phyloP scores from a whole-genome alignment of 2,329 filamentous ascomycete species.

The Xylaria sp. region DNA sequence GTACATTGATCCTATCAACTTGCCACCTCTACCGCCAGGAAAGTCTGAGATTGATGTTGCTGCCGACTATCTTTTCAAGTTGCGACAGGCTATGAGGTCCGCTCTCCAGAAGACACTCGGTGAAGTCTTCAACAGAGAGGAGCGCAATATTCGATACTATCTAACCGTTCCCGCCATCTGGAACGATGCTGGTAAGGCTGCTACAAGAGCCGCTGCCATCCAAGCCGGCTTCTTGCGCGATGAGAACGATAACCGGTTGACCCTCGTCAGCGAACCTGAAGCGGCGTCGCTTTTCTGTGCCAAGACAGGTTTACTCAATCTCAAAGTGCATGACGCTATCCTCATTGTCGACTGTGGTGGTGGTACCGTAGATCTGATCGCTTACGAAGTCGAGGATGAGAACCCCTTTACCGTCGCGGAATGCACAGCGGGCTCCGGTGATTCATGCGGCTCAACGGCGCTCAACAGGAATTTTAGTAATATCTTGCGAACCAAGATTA shows the following conservation, averaged over 20 bases:
- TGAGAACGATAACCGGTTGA: constrained; percentile 96
- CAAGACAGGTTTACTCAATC: constrained; percentile 92
- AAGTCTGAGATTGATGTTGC: constrained; percentile 99
- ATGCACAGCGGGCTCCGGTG: constrained; percentile 95
- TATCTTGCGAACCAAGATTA: constrained; percentile 94
- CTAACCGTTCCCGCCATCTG: constrained; percentile 98
- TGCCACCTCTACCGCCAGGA: constrained; percentile 93
- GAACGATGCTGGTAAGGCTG: constrained; percentile 98
- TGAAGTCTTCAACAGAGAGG: constrained; percentile 97
- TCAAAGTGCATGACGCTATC: constrained; percentile 98
- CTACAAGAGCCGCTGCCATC: constrained; percentile 92
- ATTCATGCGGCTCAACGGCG: constrained; percentile 97
- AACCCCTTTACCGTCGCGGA: constrained; percentile 96
- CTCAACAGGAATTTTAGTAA: constrained; percentile 98
- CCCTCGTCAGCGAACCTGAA: constrained; percentile 94
- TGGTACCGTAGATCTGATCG: constrained; percentile 98
- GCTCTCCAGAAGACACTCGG: constrained; percentile 95
- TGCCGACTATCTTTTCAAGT: constrained; percentile 98
- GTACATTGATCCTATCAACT: constrained; percentile 98
- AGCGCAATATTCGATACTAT: constrained; percentile 97
- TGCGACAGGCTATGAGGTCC: constrained; percentile 94
- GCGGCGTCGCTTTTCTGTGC: constrained; percentile 97
- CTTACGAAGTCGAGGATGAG: constrained; percentile 98
- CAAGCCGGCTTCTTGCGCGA: constrained; percentile 96
- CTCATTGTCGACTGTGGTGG: constrained; percentile 98